These are phyloP conservation scores for Anacardium occidentale DNA, from an alignment of 345 rosid species.

Conservation along the genomic window DNA sequence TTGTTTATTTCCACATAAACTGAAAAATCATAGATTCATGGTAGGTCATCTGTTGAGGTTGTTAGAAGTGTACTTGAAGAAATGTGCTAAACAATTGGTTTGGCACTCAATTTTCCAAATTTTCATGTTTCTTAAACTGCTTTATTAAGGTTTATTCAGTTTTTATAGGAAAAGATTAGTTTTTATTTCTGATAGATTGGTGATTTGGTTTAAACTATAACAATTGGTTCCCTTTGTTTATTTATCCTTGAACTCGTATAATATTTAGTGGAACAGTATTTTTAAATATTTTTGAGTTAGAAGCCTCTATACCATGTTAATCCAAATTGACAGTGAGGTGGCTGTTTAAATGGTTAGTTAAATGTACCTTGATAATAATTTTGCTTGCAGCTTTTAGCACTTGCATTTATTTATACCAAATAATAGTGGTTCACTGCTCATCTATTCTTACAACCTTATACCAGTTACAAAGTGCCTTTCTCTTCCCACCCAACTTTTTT, in stretches of 20 bases:
- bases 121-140: background rate
- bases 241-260: conserved; percentile 2
- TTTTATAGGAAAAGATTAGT: background rate
- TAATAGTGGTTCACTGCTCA: background rate
- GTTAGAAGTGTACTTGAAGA: background rate
- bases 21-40: too few relatives aligned
- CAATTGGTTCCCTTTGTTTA: background rate
- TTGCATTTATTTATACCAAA: background rate
- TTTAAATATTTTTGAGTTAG: background rate
- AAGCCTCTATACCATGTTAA: background rate
- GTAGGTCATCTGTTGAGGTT: background rate
- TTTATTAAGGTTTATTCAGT: background rate
- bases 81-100: background rate
- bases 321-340: background rate
- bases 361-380: background rate
- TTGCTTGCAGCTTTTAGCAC: background rate
- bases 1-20: too few relatives aligned
- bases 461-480: background rate
- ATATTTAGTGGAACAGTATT: background rate
- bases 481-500: background rate
- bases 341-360: background rate
- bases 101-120: background rate
- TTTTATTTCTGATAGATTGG: background rate
- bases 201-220: background rate
- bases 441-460: conserved; percentile 1